Conservation (phyloP, 495 filamentous ascomycete species). For the Aspergillus saccharolyticus region DNA sequence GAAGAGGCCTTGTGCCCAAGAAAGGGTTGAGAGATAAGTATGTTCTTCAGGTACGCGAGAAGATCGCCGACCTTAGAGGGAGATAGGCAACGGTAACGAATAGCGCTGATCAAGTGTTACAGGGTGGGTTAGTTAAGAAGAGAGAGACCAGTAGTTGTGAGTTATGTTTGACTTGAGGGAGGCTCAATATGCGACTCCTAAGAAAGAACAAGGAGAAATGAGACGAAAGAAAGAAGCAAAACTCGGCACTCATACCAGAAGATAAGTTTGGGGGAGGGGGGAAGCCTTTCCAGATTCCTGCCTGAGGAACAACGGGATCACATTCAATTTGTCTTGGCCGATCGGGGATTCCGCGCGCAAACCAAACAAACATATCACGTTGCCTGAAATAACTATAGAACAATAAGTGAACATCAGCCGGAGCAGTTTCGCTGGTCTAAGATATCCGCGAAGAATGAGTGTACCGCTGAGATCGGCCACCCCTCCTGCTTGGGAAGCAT, state of each 20-base stretch:
- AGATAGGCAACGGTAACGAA: not conserved
- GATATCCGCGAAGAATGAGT: too few relatives aligned
- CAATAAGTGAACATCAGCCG: too few relatives aligned
- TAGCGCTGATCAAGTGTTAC: not conserved
- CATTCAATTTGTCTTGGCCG: constrained; percentile 1
- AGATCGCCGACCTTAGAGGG: not conserved
- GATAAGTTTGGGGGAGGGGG: not conserved
- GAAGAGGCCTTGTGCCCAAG: not conserved
- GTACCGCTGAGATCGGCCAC: too few relatives aligned
- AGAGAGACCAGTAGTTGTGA: not conserved
- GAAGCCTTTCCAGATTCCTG: not conserved
- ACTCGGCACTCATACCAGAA: not conserved
- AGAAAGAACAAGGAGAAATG: not conserved
- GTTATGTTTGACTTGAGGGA: not conserved
- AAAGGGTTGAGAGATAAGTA: not conserved
- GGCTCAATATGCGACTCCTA: not conserved
- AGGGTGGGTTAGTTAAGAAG: not conserved
- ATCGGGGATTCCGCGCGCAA: constrained; percentile 12
- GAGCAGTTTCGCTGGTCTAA: too few relatives aligned
- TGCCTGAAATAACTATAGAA: not conserved
- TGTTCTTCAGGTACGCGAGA: constrained; percentile 4
- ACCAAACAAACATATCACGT: constrained; percentile 13
- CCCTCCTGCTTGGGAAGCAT: too few relatives aligned
- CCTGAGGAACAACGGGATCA: not conserved
- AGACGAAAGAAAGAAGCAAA: not conserved